Base-by-base conservation (phyloP, 352 stramenopile species). In the Lagenidium sp. region DNA sequence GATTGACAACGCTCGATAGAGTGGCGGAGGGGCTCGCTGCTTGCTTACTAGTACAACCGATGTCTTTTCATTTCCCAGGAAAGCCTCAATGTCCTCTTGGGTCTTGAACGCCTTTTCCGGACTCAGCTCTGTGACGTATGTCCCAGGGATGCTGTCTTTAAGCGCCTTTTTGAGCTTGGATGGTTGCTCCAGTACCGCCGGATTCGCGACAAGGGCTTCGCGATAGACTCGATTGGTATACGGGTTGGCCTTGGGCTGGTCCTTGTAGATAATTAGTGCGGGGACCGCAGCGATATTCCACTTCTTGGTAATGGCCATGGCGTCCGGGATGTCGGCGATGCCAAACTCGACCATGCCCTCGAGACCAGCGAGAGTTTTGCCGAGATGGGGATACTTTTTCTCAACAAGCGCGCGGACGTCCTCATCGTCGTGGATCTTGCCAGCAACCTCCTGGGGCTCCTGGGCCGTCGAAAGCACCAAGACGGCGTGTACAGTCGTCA, bases 211-310 rank as follows among this genome's bases (percentile, higher is more conserved):
- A 31, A 57, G 50, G 11, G 74, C 50, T 28, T 79, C 60, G 34
- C 78, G 62, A 41, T 88, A 91, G 42, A 65, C 39, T 37, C 69
- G 68, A 13, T 65, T 61, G 15, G 75, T 85, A 53, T 91, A 91
- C 6, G 78, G 78, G 41, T 91, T 91, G 57, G 67, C 51, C 23
- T 84, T 71, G 0, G 78, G 78, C 19, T 45, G 48, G 23, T 82
- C 75, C 36, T 63, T 71, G 54, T 82, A 86, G 19, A 84, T 28
- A 3, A 85, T 45, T 6, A 91, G 45, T 19, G 65, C 68, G 2
- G 78, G 78, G 1, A 80, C 46, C 3, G 52, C 51, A 0, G 47
- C 45, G 12, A 82, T 35, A 36, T 67, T 68, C 75, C 75, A 87
- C 34, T 82, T 81, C 44, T 65, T 76, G 13, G 43, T 45, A 20